Conservation (phyloP, 2,329 filamentous ascomycete species). For the Metarhizium album region DNA sequence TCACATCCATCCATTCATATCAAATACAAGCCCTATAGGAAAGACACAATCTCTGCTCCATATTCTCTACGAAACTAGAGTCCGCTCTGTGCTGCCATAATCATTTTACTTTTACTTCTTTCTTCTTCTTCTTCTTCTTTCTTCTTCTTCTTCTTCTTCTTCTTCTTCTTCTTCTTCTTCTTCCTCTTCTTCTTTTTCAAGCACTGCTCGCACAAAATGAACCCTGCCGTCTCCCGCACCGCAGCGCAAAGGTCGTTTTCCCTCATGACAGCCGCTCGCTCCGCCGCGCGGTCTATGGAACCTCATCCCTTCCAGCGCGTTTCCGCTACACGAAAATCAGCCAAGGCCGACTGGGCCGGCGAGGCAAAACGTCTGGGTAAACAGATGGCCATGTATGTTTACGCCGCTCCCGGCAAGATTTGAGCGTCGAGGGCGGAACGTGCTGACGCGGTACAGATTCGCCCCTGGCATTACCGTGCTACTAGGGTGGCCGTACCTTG, state of each 20-base stretch:
- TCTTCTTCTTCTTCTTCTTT: no score
- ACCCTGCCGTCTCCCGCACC: conserved; percentile 18
- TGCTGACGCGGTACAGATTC: conserved; percentile 17
- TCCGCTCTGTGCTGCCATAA: no score
- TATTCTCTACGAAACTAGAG: not conserved
- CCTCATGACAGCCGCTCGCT: conserved; percentile 21
- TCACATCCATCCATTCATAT: not conserved
- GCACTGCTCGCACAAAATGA: conserved; percentile 13
- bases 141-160: no score
- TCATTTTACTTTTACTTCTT: no score
- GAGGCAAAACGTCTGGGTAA: conserved; percentile 21
- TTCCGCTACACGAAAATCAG: conserved; percentile 16
- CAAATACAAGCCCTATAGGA: not conserved
- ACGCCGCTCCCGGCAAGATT: no score
- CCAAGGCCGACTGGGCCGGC: conserved; percentile 21
- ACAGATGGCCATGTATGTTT: conserved; percentile 23
- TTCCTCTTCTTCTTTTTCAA: not conserved
- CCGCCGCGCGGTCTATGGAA: conserved; percentile 22
- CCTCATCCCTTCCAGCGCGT: conserved; percentile 26
- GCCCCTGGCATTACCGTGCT: conserved; percentile 21
- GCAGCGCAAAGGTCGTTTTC: conserved; percentile 24
- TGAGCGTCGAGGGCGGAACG: no score
- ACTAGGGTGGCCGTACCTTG: conserved; percentile 24
- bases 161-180: no score
- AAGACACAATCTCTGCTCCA: not conserved